Base-by-base conservation (phyloP, 192 early-diverging fungal species). In the Tieghemiomyces parasiticus region DNA sequence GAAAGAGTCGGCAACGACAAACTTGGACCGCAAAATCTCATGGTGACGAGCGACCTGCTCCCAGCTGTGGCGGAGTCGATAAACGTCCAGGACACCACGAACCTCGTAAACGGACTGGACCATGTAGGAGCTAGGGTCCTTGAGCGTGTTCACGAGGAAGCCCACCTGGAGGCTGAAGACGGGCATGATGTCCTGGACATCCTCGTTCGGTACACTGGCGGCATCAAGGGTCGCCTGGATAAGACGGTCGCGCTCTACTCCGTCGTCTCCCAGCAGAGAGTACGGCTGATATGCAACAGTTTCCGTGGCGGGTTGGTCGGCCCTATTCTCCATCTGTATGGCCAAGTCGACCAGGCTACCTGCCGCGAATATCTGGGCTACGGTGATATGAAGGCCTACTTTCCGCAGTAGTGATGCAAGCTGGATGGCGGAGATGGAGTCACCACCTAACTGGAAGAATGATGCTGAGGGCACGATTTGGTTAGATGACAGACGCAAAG, bases 371-470 rank as follows among this genome's bases (percentile, higher is more conserved):
- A n/a, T n/a, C n/a, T n/a, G n/a, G n/a, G n/a, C n/a, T n/a, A n/a
- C n/a, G n/a, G n/a, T n/a, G n/a, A n/a, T n/a, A n/a, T n/a, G n/a
- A n/a, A n/a, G n/a, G n/a, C n/a, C n/a, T n/a, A n/a, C n/a, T n/a
- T n/a, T n/a, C n/a, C n/a, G n/a, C n/a, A n/a, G n/a, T n/a, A 14
- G 32, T 2, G 35, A 1, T 58, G 55, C 4, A n/a, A 58, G 10
- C 0, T 22, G 55, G 35, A 58, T 25, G 9, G 55, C 55, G 0
- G 6, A 20, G 24, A 58, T 35, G 14, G 55, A 58, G n/a, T 58
- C 55, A 0, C 55, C 55, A 2, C 55, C 55, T 20, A 58, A 38
- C 34, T 38, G 55, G 33, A 58, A 1, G 22, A 35, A 58, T 10
- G 55, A 58, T 9, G 33, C 9, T 1, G 32, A n/a, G 9, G 24